phyloP scores from a whole-genome alignment of 164 flowering plant genomes.

The Echeveria elegans region DNA sequence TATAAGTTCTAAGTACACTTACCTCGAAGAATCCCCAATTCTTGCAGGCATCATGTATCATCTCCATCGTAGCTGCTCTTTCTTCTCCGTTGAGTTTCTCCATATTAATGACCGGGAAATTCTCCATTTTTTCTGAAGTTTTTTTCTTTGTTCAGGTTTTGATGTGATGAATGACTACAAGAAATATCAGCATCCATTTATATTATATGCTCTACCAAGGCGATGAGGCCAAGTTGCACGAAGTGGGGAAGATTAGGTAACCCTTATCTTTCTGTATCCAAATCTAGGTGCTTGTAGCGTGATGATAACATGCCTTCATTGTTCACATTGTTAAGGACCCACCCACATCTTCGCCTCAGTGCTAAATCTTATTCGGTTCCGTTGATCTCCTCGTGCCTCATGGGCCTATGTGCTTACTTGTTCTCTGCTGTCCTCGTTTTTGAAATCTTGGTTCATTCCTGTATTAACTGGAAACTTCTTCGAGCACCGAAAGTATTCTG shows the following conservation, averaged over 20 bases:
- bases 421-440: background rate
- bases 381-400: background rate
- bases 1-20: too few species aligned
- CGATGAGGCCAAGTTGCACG: background rate
- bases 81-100: slow-evolving; percentile 52
- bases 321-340: slow-evolving; percentile 18
- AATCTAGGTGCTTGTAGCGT: background rate
- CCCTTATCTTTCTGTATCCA: background rate
- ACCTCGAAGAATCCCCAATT: slow-evolving; percentile 95
- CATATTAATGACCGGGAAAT: slow-evolving; percentile 67
- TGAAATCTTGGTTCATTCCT: background rate
- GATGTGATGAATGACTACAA: background rate
- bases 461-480: background rate
- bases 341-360: background rate
- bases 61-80: slow-evolving; percentile 46
- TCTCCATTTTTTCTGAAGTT: slow-evolving; percentile 25
- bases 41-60: slow-evolving; percentile 67
- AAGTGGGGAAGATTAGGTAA: background rate
- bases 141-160: background rate
- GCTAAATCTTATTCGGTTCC: background rate
- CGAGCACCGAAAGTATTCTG: too few species aligned
- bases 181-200: background rate
- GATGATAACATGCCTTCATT: slow-evolving; percentile 5
- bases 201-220: background rate
- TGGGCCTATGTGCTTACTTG: background rate